A percentile compares a stretch with the other conserved stretches of the same genome.
Conservation (phyloP, 306 rosid species). For the Vigna radiata region DNA sequence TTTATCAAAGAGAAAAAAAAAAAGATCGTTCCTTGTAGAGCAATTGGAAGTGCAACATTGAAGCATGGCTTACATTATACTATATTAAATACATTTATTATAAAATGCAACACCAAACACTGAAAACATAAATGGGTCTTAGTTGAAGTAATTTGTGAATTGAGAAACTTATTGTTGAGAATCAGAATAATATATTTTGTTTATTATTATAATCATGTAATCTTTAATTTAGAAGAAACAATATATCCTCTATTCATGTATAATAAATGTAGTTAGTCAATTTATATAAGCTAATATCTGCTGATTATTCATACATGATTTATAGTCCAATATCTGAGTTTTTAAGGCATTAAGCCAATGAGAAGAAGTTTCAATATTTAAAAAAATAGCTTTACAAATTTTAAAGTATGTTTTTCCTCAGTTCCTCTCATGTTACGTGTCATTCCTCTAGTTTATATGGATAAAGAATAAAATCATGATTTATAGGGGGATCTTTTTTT, state of each 20-base stretch:
- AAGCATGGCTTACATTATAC: background rate
- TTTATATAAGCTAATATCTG: too few species aligned
- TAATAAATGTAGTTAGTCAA: too few species aligned
- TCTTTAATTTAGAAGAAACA: too few species aligned
- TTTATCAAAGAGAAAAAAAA: background rate
- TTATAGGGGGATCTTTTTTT: background rate
- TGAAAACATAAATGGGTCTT: slow-evolving; percentile 7
- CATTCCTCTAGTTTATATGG: slow-evolving; percentile 10
- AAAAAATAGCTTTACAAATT: background rate
- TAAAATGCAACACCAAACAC: background rate
- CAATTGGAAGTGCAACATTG: background rate
- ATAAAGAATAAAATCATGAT: slow-evolving; percentile 2
- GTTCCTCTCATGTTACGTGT: background rate
- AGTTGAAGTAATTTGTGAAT: slow-evolving; percentile 12
- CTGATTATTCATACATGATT: too few species aligned
- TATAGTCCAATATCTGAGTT: too few species aligned
- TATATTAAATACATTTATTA: background rate
- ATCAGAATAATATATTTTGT: too few species aligned
- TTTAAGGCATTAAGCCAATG: background rate
- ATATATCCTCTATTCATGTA: too few species aligned
- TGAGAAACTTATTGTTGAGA: background rate
- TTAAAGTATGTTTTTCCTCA: background rate
- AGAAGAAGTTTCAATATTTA: background rate
- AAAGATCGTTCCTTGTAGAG: background rate
- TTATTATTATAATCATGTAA: too few species aligned